Percentiles rank a stretch among this genome's conserved stretches.
Evolutionary conservation across 1,139 yeast genomes (phyloP).

Genomic region (Pichia sp.): DNA sequence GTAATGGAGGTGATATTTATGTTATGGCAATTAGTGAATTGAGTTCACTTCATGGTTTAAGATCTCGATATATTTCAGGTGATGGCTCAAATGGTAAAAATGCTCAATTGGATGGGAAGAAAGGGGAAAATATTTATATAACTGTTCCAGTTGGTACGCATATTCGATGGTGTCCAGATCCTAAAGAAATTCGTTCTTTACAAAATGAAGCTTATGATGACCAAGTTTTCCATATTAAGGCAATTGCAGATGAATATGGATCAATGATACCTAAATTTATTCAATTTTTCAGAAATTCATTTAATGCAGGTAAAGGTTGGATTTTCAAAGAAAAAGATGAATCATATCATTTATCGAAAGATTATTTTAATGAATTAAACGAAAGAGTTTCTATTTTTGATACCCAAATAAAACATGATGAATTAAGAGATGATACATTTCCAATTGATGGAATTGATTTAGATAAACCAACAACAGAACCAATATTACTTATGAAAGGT

Average conservation of each 20-base stretch:
- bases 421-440: slow-evolving; percentile 56
- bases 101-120: slow-evolving; percentile 75
- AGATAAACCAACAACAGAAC: slow-evolving; percentile 53
- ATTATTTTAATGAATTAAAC: slow-evolving; percentile 59
- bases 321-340: slow-evolving; percentile 68
- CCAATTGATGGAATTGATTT: slow-evolving; percentile 80
- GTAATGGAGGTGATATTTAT: slow-evolving; percentile 82
- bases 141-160: slow-evolving; percentile 91
- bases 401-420: slow-evolving; percentile 51
- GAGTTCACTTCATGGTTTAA: slow-evolving; percentile 63
- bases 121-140: slow-evolving; percentile 70
- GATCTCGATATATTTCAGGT: slow-evolving; percentile 61
- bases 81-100: slow-evolving; percentile 69
- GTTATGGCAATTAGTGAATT: slow-evolving; percentile 71
- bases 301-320: slow-evolving; percentile 79
- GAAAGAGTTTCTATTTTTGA: slow-evolving; percentile 62
- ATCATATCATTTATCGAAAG: slow-evolving; percentile 57
- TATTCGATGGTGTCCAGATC: slow-evolving; percentile 80
- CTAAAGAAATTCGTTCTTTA: slow-evolving; percentile 39
- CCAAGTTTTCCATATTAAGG: slow-evolving; percentile 24
- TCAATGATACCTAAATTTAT: slow-evolving; percentile 35
- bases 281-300: slow-evolving; percentile 56
- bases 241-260: slow-evolving; percentile 20
- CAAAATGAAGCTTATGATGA: slow-evolving; percentile 19
- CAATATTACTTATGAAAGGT: slow-evolving; percentile 69